These are phyloP conservation scores for Ramalina peruviana DNA, from an alignment of 495 filamentous ascomycete species.

Conservation along the genomic window DNA sequence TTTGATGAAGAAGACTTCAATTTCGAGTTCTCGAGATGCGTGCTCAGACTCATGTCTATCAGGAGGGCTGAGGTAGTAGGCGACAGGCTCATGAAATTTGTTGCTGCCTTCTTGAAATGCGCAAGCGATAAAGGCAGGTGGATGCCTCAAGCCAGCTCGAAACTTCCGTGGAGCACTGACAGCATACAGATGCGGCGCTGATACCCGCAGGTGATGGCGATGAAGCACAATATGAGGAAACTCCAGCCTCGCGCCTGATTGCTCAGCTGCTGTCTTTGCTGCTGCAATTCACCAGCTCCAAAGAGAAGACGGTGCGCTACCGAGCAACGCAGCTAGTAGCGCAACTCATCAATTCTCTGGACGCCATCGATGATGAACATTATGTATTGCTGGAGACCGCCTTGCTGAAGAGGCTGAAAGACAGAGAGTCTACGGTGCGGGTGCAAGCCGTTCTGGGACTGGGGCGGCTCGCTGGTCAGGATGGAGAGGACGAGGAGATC, in stretches of 20 bases:
- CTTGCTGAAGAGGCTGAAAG: constrained; percentile 69
- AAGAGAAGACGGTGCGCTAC: constrained; percentile 88
- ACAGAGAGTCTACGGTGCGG: constrained; percentile 84
- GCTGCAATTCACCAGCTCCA: constrained; percentile 57
- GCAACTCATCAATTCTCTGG: constrained; percentile 78
- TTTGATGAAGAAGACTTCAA: constrained; percentile 80
- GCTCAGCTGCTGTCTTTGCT: constrained; percentile 54
- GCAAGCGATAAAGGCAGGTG: constrained; percentile 69
- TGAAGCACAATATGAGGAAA: constrained; percentile 47
- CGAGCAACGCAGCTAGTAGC: constrained; percentile 78
- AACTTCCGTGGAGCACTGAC: neutral
- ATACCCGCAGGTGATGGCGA: constrained; percentile 27
- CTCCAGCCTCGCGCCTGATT: constrained; percentile 66
- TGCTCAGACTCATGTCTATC: constrained; percentile 66
- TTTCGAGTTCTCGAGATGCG: constrained; percentile 65
- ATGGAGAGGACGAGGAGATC: constrained; percentile 57
- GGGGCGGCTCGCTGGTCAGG: constrained; percentile 67
- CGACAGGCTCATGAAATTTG: constrained; percentile 70
- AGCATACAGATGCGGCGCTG: constrained; percentile 31
- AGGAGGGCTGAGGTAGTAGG: constrained; percentile 88
- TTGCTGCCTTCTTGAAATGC: constrained; percentile 70
- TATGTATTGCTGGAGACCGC: constrained; percentile 66
- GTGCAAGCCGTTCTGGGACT: constrained; percentile 90
- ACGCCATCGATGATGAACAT: constrained; percentile 77
- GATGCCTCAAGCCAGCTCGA: constrained; percentile 16